Percentiles rank a stretch among this genome's conserved stretches.
Evolutionary conservation across 139 green algal species (phyloP).

Genomic region (Chlamydomonas incerta): DNA sequence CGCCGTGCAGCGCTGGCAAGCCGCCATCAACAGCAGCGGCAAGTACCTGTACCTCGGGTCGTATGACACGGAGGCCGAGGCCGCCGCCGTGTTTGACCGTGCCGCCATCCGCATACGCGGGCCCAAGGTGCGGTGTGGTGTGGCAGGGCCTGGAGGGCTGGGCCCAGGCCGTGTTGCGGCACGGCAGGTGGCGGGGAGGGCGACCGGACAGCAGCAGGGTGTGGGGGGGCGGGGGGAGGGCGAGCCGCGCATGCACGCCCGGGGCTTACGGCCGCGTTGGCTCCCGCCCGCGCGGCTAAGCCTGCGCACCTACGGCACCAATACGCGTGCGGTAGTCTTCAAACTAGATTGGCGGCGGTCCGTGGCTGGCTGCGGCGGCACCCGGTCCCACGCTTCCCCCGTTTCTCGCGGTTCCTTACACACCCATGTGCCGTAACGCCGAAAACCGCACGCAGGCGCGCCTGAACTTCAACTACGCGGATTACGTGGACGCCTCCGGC

Average conservation of each 20-base stretch:
- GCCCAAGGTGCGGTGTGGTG: slow-evolving; percentile 48
- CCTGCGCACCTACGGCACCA: too few relatives aligned
- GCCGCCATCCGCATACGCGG: slow-evolving; percentile 61
- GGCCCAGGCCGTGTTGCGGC: too few relatives aligned
- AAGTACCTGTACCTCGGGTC: slow-evolving; percentile 76
- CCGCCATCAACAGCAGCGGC: slow-evolving; percentile 71
- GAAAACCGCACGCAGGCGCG: not conserved
- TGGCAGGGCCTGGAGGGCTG: too few relatives aligned
- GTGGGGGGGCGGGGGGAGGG: too few relatives aligned
- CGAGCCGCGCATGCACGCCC: too few relatives aligned
- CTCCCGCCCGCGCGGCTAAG: too few relatives aligned
- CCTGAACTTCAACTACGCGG: slow-evolving; percentile 51
- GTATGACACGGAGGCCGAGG: slow-evolving; percentile 64
- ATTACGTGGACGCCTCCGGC: slow-evolving; percentile 52
- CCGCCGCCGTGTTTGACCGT: slow-evolving; percentile 59
- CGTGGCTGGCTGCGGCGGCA: too few relatives aligned
- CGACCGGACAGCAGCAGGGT: too few relatives aligned
- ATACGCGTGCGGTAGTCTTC: too few relatives aligned
- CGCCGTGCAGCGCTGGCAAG: slow-evolving; percentile 62
- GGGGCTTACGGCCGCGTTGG: too few relatives aligned
- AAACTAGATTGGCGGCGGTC: too few relatives aligned
- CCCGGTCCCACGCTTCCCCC: not conserved
- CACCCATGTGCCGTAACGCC: not conserved
- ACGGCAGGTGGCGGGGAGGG: too few relatives aligned
- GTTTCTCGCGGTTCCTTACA: not conserved